Base-by-base conservation (phyloP, 2,329 filamentous ascomycete genomes). In the Knufia petricola region DNA sequence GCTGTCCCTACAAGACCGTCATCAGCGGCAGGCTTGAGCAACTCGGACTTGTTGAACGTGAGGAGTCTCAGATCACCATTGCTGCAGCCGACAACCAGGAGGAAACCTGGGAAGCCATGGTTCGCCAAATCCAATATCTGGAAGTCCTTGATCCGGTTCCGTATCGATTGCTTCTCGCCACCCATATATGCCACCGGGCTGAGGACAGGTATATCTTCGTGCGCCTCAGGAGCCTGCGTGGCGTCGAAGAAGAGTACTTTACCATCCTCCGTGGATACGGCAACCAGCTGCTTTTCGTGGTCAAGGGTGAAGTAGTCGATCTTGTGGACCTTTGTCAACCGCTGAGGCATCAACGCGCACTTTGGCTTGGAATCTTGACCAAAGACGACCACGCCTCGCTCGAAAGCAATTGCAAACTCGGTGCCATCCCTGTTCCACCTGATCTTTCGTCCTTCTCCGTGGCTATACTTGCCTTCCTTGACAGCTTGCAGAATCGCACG, bases 241-340 rank as follows among this genome's bases (percentile, higher is more conserved):
- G 87, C 88, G 31, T 84, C 83, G 64, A 87, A 94, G 64, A 96
- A 87, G 45, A 94, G 61, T 30, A 96, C 76, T 46, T 85, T 76
- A 1, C 92, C 92, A 63, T 96, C 90, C 64, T 96, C 92, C 0
- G 92, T 95, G 1, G 87, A 87, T 1, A 92, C 73, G 0, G 84
- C 81, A 36, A 96, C 66, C 4, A 89, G 64, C 7, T 50, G 42
- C 15, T 39, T 34, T 30, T 80, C 76, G 19, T 67, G 67, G 42
- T 68, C 68, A 4, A 69, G 67, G 10, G 63, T 64, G 28, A 95
- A 60, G 64, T 95, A 95, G 50, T 72, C 71, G 55, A 95, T 74
- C 60, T 90, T 79, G 62, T 95, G 89, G 20, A 96, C 70, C 70
- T 95, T 96, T 15, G 81, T 88, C 56, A 73, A 72, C 1, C 80